These are phyloP conservation scores for Aspergillus sp. DNA, from an alignment of 2,329 filamentous ascomycete genomes.

Conservation along the genomic window DNA sequence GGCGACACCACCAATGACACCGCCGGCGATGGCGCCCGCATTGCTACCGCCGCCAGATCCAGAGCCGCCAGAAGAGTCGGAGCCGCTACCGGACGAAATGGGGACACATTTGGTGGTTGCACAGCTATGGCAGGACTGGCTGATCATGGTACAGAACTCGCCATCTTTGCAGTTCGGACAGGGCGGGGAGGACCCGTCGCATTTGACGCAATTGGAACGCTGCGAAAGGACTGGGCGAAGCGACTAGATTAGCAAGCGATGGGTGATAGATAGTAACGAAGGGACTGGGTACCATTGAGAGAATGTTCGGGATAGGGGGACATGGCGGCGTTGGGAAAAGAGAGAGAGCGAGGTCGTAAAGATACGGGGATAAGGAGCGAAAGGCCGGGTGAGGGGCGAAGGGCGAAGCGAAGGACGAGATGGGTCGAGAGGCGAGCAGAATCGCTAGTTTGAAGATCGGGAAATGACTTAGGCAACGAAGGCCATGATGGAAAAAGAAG, in stretches of 20 bases:
- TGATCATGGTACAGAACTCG: conserved; percentile 51
- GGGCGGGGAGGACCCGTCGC: conserved; percentile 42
- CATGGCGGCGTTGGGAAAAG: conserved; percentile 14
- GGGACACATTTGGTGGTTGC: conserved; percentile 48
- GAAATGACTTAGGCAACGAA: conserved; percentile 11
- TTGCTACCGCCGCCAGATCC: conserved; percentile 49
- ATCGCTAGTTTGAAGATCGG: no score
- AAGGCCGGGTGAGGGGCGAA: no score
- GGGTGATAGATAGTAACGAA: not conserved
- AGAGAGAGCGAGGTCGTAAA: no score
- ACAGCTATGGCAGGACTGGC: conserved; percentile 52
- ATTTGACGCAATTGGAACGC: no score
- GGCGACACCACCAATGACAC: conserved; percentile 76
- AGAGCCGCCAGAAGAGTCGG: conserved; percentile 6
- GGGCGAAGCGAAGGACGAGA: no score
- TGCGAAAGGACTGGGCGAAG: no score
- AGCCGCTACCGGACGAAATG: conserved; percentile 27
- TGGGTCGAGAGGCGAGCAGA: no score
- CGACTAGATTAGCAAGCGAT: not conserved
- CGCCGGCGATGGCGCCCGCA: conserved; percentile 79
- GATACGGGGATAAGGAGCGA: no score
- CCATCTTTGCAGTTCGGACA: conserved; percentile 51
- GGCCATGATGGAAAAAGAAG: conserved; percentile 17
- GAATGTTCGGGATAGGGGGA: not conserved
- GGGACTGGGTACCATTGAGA: not conserved